These are phyloP conservation scores for Aureobasidium leucospermi DNA, from an alignment of 2,329 filamentous ascomycete species.

Conservation along the genomic window DNA sequence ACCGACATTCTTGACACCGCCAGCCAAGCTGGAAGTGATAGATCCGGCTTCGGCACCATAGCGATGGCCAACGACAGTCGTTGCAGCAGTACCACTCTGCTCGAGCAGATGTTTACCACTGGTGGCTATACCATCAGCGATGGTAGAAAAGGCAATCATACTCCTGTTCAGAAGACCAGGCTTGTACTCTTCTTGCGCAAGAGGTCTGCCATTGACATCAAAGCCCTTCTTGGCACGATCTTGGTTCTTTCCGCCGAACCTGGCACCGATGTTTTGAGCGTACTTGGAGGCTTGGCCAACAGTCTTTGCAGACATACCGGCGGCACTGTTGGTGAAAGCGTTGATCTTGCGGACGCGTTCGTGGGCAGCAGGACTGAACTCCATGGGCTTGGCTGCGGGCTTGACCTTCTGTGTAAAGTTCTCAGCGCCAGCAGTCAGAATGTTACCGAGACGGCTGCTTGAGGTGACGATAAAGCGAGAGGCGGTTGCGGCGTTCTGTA, in stretches of 20 bases:
- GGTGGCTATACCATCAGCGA: conserved; percentile 88
- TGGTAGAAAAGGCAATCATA: conserved; percentile 90
- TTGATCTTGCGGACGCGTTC: conserved; percentile 82
- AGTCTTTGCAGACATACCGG: conserved; percentile 73
- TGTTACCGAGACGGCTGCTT: conserved; percentile 69
- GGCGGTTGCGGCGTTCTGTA: conserved; percentile 78
- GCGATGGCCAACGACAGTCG: conserved; percentile 77
- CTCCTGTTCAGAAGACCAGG: conserved; percentile 92
- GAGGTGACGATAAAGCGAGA: conserved; percentile 89
- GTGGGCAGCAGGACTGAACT: conserved; percentile 80
- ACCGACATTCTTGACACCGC: conserved; percentile 91
- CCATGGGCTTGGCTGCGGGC: conserved; percentile 71
- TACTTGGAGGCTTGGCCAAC: conserved; percentile 76
- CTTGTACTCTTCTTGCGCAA: conserved; percentile 56
- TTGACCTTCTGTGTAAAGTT: conserved; percentile 73
- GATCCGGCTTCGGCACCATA: conserved; percentile 82
- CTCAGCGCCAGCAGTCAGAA: conserved; percentile 69
- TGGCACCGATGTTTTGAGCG: conserved; percentile 84
- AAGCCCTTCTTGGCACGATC: conserved; percentile 50
- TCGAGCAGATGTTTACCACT: conserved; percentile 71
- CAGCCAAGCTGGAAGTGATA: conserved; percentile 66
- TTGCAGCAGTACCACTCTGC: conserved; percentile 69
- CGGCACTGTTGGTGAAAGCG: conserved; percentile 72
- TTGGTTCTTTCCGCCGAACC: conserved; percentile 57
- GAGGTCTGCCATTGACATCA: conserved; percentile 62